Evolutionary conservation across 2,329 filamentous ascomycete species (phyloP).

Genomic region (Sarocladium kiliense): DNA sequence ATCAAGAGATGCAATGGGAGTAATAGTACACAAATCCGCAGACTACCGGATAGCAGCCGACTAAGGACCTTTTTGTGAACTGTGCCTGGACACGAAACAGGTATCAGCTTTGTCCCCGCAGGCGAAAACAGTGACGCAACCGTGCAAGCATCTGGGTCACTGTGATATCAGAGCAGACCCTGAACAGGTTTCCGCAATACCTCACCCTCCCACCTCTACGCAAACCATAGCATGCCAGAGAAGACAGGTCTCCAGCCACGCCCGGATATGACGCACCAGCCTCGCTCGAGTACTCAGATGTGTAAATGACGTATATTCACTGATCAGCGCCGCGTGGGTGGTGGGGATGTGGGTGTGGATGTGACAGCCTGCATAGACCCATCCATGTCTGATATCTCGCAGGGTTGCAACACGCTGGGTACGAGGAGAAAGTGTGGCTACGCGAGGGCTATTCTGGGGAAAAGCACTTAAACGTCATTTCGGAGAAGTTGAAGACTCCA

Average conservation of each 20-base stretch:
- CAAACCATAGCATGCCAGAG: too few species aligned
- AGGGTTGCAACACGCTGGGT: neutral
- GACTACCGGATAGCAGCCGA: neutral
- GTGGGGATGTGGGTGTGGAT: neutral
- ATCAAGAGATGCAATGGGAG: neutral
- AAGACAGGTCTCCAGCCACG: neutral
- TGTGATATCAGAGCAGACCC: slow-evolving; percentile 3
- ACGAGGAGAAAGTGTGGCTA: too few species aligned
- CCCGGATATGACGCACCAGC: slow-evolving; percentile 3
- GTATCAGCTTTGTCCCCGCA: neutral
- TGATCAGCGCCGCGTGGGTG: neutral
- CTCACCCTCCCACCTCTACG: neutral
- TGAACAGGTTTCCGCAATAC: neutral
- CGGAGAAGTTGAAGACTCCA: neutral
- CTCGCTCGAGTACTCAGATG: neutral
- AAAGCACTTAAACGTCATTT: slow-evolving; percentile 9
- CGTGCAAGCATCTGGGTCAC: neutral
- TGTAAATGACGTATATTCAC: slow-evolving; percentile 2
- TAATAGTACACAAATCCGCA: neutral
- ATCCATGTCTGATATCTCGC: neutral
- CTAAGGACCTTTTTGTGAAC: neutral
- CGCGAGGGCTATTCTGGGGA: neutral
- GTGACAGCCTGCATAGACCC: neutral
- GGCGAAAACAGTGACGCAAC: slow-evolving; percentile 2
- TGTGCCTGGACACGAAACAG: slow-evolving; percentile 5